These are phyloP conservation scores for Phialophora tarda DNA, from an alignment of 2,329 filamentous ascomycete genomes.

Conservation along the genomic window DNA sequence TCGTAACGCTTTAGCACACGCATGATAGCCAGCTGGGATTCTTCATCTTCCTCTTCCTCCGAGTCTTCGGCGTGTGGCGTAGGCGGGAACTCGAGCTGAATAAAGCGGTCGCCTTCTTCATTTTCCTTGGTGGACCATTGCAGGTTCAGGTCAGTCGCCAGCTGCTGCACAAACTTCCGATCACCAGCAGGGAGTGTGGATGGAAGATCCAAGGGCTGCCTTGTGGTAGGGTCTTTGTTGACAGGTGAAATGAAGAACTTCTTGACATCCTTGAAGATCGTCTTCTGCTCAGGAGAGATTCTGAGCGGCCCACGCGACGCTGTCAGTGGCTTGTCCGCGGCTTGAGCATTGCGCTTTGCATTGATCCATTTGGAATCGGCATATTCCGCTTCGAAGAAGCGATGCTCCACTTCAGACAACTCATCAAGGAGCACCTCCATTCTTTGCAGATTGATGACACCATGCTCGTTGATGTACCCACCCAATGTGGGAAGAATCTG, in stretches of 20 bases:
- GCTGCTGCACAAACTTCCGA: constrained; percentile 88
- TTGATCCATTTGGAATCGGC: constrained; percentile 90
- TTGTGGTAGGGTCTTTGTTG: constrained; percentile 53
- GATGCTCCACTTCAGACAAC: constrained; percentile 83
- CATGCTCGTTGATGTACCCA: constrained; percentile 95
- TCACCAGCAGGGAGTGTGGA: constrained; percentile 77
- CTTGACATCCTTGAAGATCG: constrained; percentile 80
- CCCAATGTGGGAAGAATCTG: constrained; percentile 81
- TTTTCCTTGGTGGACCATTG: constrained; percentile 69
- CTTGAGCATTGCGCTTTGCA: constrained; percentile 76
- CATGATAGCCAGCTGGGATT: constrained; percentile 79
- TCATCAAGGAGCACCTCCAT: constrained; percentile 79
- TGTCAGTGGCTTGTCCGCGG: constrained; percentile 62
- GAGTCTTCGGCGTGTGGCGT: constrained; percentile 55
- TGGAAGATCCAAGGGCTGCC: constrained; percentile 72
- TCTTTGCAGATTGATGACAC: constrained; percentile 85
- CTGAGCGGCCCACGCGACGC: constrained; percentile 60
- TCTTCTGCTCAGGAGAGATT: constrained; percentile 79
- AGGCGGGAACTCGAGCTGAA: constrained; percentile 65
- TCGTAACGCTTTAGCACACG: constrained; percentile 90
- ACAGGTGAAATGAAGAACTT: constrained; percentile 77
- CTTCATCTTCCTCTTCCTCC: constrained; percentile 81
- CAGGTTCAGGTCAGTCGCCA: constrained; percentile 72
- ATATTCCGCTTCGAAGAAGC: constrained; percentile 91
- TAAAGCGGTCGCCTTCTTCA: constrained; percentile 68